Conservation (phyloP, 2,329 filamentous ascomycete species). For the Cytospora chrysosperma region DNA sequence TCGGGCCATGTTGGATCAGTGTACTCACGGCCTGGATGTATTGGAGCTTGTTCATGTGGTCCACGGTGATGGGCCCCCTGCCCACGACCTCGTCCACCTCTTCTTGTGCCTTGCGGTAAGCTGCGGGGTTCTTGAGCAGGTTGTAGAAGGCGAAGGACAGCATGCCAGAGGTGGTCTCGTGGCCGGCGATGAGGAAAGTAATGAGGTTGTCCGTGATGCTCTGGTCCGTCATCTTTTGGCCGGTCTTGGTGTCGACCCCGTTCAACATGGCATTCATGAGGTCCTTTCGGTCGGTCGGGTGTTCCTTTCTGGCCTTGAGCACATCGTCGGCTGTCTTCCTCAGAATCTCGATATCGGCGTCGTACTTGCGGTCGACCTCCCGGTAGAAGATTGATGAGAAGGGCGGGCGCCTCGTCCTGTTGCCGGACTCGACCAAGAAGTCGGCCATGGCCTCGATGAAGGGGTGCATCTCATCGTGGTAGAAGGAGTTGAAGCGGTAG, state of each 20-base stretch:
- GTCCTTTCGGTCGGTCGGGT: slow-evolving; percentile 61
- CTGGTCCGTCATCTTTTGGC: slow-evolving; percentile 60
- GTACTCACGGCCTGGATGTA: slow-evolving; percentile 58
- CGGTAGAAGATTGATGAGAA: slow-evolving; percentile 51
- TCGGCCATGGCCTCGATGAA: slow-evolving; percentile 67
- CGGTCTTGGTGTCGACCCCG: slow-evolving; percentile 65
- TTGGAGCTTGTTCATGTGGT: slow-evolving; percentile 62
- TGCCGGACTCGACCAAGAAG: slow-evolving; percentile 58
- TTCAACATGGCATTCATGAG: slow-evolving; percentile 69
- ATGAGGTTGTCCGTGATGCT: slow-evolving; percentile 69
- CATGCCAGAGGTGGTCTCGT: slow-evolving; percentile 69
- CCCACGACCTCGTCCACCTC: slow-evolving; percentile 69
- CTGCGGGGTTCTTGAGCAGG: slow-evolving; percentile 61
- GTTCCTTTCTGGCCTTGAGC: slow-evolving; percentile 54
- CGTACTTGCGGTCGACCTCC: slow-evolving; percentile 49
- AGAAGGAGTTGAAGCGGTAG: slow-evolving; percentile 74
- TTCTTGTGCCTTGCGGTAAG: slow-evolving; percentile 59
- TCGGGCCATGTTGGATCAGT: not conserved
- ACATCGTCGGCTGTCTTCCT: slow-evolving; percentile 58
- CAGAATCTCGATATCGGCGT: slow-evolving; percentile 54
- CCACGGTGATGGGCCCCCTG: slow-evolving; percentile 53
- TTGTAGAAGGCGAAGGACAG: slow-evolving; percentile 66
- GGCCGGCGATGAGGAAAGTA: slow-evolving; percentile 69
- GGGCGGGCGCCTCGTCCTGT: slow-evolving; percentile 46
- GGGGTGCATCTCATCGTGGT: slow-evolving; percentile 65